Base-by-base conservation (phyloP, 1,284 basidiomycete genomes). In the Calocybe gambosa region DNA sequence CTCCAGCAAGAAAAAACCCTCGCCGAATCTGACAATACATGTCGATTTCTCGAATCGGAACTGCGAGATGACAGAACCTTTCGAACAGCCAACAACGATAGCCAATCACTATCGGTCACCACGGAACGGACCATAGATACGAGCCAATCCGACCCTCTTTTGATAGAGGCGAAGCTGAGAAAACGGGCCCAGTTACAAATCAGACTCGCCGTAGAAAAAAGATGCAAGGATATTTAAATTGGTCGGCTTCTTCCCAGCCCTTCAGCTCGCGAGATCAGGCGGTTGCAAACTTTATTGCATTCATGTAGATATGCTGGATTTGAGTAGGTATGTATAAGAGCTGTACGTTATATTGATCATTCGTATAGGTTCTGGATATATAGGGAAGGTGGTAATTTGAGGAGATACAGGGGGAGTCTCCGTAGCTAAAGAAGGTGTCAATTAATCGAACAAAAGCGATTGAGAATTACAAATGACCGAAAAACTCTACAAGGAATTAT, bases 191-290 rank as follows among this genome's bases (percentile, higher is more conserved):
- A 68, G 49, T 57, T 80, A 54, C 71, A 68, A 16, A 67, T 69
- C 29, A 70, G 74, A 43, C 67, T 81, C 26, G 73, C 70, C 13
- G 71, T 70, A 37, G 75, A 71, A 51, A 77, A 70, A 58, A 64
- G 65, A 46, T 46, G 47, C 16, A 47, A 36, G 7, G 52, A 51
- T 42, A 45, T 55, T 41, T 50, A 49, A 42, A 21, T 15, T 20
- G 13, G 19, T 34, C 18, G 25, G 6, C 31, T 47, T 25, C n/a
- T 33, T 23, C 19, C 25, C 18, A 33, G 29, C 23, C 42, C 21
- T 46, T 43, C 33, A 21, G 15, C 8, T 10, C 37, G 18, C 16
- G 20, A 42, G 45, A 19, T 39, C 29, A 33, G 42, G 36, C 26
- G 33, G 37, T 10, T 16, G 31, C n/a, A 34, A 36, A 23, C 36